Evolutionary conservation across 2,329 filamentous ascomycete species (phyloP).

Genomic region (Talaromyces sp.): DNA sequence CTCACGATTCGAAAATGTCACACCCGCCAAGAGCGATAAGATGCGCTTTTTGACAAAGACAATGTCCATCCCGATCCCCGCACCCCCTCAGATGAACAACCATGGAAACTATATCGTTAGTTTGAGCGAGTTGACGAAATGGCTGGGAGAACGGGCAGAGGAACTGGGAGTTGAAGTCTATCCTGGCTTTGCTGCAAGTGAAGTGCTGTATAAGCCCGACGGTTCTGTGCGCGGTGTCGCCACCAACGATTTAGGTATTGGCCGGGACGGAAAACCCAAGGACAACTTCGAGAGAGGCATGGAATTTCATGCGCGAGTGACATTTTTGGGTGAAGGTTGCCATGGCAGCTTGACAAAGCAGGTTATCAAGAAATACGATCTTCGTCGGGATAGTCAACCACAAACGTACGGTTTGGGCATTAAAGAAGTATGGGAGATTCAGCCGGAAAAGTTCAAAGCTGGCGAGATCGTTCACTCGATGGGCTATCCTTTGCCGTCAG

Average conservation of each 20-base stretch:
- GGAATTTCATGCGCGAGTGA: conserved; percentile 94
- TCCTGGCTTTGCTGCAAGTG: conserved; percentile 89
- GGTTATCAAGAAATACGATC: conserved; percentile 88
- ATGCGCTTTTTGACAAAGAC: conserved; percentile 94
- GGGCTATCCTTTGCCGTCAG: conserved; percentile 82
- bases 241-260: conserved; percentile 89
- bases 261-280: conserved; percentile 78
- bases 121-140: conserved; percentile 90
- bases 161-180: conserved; percentile 95
- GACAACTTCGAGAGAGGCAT: conserved; percentile 92
- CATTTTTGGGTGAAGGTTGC: conserved; percentile 90
- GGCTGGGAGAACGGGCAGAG: conserved; percentile 94
- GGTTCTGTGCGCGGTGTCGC: conserved; percentile 91
- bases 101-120: conserved; percentile 97
- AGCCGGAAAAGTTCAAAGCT: conserved; percentile 85
- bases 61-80: conserved; percentile 73
- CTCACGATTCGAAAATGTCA: conserved; percentile 81
- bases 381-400: conserved; percentile 82
- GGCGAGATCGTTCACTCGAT: conserved; percentile 85
- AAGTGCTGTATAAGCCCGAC: conserved; percentile 82
- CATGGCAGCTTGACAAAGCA: conserved; percentile 95
- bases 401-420: conserved; percentile 94
- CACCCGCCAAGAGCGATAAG: conserved; percentile 76
- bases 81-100: conserved; percentile 96
- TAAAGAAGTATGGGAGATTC: conserved; percentile 97